A percentile compares a stretch with the other conserved stretches of the same genome.
phyloP scores from a whole-genome alignment of 306 rosid species.

The Casuarina glauca region DNA sequence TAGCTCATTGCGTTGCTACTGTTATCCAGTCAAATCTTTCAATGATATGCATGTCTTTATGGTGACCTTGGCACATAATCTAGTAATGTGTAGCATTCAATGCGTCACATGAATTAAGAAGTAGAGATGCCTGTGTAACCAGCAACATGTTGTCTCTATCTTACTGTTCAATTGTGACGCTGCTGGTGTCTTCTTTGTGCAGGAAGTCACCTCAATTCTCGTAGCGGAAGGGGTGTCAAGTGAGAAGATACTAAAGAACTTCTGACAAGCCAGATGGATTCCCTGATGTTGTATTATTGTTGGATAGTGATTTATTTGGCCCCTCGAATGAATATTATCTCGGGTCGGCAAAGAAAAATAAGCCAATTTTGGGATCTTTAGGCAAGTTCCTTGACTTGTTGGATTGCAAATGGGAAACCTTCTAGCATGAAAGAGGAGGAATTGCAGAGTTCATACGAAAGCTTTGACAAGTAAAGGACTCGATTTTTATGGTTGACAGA shows the following conservation, averaged over 20 bases:
- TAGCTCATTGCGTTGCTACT: too few species aligned
- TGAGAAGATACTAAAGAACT: constrained; percentile 86
- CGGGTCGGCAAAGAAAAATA: constrained; percentile 46
- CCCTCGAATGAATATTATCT: constrained; percentile 51
- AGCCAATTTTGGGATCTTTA: constrained; percentile 37
- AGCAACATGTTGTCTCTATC: neutral
- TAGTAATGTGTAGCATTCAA: too few species aligned
- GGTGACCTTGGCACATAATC: too few species aligned
- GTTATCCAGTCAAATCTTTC: too few species aligned
- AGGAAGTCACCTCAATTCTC: constrained; percentile 92
- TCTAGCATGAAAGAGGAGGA: neutral
- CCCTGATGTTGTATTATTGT: constrained; percentile 56
- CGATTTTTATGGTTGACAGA: neutral
- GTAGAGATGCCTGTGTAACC: too few species aligned
- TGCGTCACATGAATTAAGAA: too few species aligned
- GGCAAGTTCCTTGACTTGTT: neutral
- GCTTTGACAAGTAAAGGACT: neutral
- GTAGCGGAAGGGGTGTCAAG: constrained; percentile 74
- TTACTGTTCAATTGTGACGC: neutral
- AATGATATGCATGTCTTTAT: neutral
- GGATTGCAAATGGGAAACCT: neutral
- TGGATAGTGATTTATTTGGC: constrained; percentile 35
- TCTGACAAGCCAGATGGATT: constrained; percentile 42
- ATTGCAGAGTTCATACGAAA: neutral
- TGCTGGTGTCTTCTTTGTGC: constrained; percentile 28